Evolutionary conservation across 345 rosid genomes (phyloP), one percentile per base, ranked within the genome.

Genomic region (Luvunga scandens): DNA sequence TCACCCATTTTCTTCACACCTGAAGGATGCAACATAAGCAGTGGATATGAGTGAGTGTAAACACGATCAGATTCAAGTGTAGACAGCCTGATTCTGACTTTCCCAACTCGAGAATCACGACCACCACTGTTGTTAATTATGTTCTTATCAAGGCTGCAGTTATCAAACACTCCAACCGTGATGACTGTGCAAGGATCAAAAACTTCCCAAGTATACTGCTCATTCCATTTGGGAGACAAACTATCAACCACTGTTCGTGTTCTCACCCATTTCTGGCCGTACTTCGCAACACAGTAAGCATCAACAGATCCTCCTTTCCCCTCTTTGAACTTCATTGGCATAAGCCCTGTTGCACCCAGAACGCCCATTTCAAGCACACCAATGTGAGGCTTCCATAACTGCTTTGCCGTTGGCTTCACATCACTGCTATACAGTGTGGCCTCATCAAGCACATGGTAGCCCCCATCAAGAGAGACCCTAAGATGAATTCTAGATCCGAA

Each of bases 311-410:
- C 83, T 5, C 89, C 78, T 84, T 84, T 91, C 19, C 92, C 92
- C 71, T 85, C 89, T 69, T 84, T 88, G 62, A 89, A 76, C 73
- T 90, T 92, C 80, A 84, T 81, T 6, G 97, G 92, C 89, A 87
- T 75, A 5, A 91, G 84, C 33, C 90, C 90, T 42, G 87, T 79
- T 14, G 96, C 96, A 16, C 91, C 90, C 55, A 92, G 78, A 69
- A 92, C 89, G n/a, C 94, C 97, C 77, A 90, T 89, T 78, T 92
- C 96, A 28, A 92, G 88, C 70, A 92, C 88, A 24, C 96, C 96
- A 19, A 92, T 86, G 69, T 86, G 89, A 22, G 92, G 87, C 82
- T 88, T 89, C 94, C 94, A 89, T 0, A 92, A 77, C 83, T 89
- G 89, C 65, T 90, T 90, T 0, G 90, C 89, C 0, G 91, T 88